A percentile compares a stretch with the other conserved stretches of the same genome.
phyloP scores from a whole-genome alignment of 768 basidiomycete genomes.

The Leccinum obscurum region DNA sequence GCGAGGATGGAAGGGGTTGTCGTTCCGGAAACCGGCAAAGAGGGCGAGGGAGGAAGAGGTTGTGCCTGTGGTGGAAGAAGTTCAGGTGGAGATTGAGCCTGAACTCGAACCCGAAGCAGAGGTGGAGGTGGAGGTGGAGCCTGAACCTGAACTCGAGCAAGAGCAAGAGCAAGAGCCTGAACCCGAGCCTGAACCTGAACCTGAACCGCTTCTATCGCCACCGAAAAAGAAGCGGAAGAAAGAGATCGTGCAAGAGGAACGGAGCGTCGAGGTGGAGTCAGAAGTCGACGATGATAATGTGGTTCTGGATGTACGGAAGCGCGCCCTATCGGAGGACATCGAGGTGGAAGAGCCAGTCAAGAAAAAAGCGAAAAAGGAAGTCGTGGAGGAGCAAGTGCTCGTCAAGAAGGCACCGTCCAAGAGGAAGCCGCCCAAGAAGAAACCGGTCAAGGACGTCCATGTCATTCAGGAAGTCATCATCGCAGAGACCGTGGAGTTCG shows the following conservation, averaged over 20 bases:
- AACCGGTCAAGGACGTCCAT: constrained; percentile 31
- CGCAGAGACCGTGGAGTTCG: constrained; percentile 49
- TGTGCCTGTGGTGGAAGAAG: constrained; percentile 24
- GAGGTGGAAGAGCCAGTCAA: constrained; percentile 34
- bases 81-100: constrained; percentile 18
- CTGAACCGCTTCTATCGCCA: constrained; percentile 39
- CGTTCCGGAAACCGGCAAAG: constrained; percentile 46
- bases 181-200: constrained; percentile 31
- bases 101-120: neutral
- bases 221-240: constrained; percentile 63
- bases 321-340: constrained; percentile 43
- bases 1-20: constrained; percentile 44
- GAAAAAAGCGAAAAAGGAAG: constrained; percentile 34
- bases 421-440: constrained; percentile 40
- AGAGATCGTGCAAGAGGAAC: constrained; percentile 37
- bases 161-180: constrained; percentile 3
- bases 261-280: constrained; percentile 54
- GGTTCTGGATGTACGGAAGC: constrained; percentile 42
- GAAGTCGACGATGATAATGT: constrained; percentile 53
- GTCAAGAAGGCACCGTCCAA: constrained; percentile 26
- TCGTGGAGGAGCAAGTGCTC: constrained; percentile 40
- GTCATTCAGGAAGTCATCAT: constrained; percentile 52
- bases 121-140: constrained; percentile 34
- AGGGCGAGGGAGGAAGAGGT: constrained; percentile 37
- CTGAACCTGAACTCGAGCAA: constrained; percentile 21